Base-by-base conservation (phyloP, 805 yeast species). In the Saccharomycopsis javanensis region DNA sequence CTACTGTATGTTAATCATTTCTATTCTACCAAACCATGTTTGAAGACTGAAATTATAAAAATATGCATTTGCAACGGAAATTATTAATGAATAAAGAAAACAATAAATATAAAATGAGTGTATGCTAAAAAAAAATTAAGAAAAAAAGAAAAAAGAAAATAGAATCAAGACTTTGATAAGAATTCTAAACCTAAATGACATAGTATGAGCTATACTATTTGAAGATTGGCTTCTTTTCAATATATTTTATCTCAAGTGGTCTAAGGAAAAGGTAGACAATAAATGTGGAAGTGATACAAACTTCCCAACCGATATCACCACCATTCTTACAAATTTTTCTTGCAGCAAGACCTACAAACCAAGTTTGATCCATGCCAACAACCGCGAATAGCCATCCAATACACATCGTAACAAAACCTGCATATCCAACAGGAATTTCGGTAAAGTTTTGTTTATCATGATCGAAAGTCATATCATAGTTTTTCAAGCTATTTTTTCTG, bases 281-380 rank as follows among this genome's bases (percentile, higher is more conserved):
- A 62, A 84, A 82, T 11, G 92, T 72, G 66, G 88, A 87, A 7
- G 75, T 79, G 56, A 78, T 78, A 48, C 84, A 88, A 59, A 90
- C 74, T 74, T 86, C 94, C 67, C 87, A 88, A 35, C 96, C 97
- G 66, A 90, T 78, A 69, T 89, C 97, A 60, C 92, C 97, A 64
- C 95, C 96, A 48, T 63, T 67, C 8, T 63, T 69, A 62, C 91
- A 91, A 65, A 87, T 83, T 62, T 71, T 61, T 42, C 66, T 68
- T 35, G 82, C 89, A 63, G 88, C 66, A 51, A 79, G 84, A 64
- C 97, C 96, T 18, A 68, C 68, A 75, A 84, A 91, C 88, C 96
- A 90, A 5, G 79, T 79, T 74, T 91, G 97, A 66, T 77, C 75
- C 96, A 91, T 89, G 63, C 97, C 97, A 53, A 88, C 58, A 11